These are phyloP conservation scores for Osmanthus fragrans DNA, from an alignment of 257 asterid species.

Conservation along the genomic window DNA sequence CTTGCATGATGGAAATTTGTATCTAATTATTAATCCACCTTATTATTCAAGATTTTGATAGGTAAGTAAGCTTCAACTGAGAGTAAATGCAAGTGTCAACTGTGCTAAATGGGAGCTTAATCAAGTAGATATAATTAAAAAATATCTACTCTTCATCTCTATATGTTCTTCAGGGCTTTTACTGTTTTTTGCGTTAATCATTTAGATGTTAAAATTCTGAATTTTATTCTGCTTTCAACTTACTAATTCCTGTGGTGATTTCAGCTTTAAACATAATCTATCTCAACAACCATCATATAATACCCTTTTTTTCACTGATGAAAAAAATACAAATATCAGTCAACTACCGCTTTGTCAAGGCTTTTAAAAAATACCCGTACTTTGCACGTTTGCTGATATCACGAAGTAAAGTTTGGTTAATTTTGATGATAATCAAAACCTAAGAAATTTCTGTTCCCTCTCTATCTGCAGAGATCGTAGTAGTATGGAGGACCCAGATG, in stretches of 20 bases:
- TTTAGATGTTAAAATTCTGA: neutral
- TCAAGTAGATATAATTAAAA: neutral
- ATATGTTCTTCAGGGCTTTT: neutral
- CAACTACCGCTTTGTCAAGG: neutral
- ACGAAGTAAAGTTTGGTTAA: constrained; percentile 15
- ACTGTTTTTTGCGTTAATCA: neutral
- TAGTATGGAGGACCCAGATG: constrained; percentile 97
- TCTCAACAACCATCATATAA: neutral
- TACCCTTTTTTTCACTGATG: neutral
- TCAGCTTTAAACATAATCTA: neutral
- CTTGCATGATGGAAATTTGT: neutral
- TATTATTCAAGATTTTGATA: neutral
- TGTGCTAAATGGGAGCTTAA: neutral
- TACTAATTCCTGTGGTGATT: neutral
- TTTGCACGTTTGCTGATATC: neutral
- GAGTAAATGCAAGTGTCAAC: neutral
- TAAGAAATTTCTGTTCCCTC: constrained; percentile 1
- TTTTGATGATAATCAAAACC: constrained; percentile 19
- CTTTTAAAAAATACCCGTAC: constrained; percentile 2
- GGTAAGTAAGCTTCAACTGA: neutral
- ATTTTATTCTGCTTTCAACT: neutral
- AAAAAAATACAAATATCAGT: neutral
- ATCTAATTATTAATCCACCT: neutral
- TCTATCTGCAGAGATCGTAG: constrained; percentile 74
- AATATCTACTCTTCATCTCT: neutral